Evolutionary conservation across 345 rosid species (phyloP).

Genomic region (Heritiera fomes): DNA sequence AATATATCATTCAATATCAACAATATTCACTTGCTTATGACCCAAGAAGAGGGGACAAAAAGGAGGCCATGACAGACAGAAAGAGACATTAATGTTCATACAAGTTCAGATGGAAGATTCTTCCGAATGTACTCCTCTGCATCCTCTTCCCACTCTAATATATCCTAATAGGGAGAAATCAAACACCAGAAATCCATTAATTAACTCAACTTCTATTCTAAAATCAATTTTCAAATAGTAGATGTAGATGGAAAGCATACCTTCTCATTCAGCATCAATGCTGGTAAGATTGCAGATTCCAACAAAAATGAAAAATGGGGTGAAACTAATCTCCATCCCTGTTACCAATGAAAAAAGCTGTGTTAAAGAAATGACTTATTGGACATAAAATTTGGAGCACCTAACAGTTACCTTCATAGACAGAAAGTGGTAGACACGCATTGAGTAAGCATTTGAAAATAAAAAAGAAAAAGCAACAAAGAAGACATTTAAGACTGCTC

Average conservation of each 20-base stretch:
- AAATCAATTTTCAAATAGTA: conserved; percentile 11
- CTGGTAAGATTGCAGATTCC: conserved; percentile 82
- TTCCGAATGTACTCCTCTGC: conserved; percentile 82
- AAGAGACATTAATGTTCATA: conserved; percentile 29
- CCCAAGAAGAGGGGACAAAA: background rate
- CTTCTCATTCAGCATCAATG: conserved; percentile 71
- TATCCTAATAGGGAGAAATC: conserved; percentile 50
- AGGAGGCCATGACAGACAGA: background rate
- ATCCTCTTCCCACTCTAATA: conserved; percentile 88
- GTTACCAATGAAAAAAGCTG: conserved; percentile 29
- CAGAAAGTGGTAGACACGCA: background rate
- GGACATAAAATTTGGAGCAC: conserved; percentile 3
- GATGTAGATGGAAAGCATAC: conserved; percentile 33
- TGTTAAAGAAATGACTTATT: conserved; percentile 12
- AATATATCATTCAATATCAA: background rate
- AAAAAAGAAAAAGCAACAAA: background rate
- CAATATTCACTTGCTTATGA: background rate
- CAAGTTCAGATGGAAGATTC: conserved; percentile 85
- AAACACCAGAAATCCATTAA: conserved; percentile 21
- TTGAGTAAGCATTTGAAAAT: background rate
- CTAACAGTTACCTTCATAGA: background rate
- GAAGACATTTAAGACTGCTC: background rate
- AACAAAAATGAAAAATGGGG: conserved; percentile 72
- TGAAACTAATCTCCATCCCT: conserved; percentile 95
- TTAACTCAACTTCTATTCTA: conserved; percentile 14